These are phyloP conservation scores for Fonsecaea erecta DNA, from an alignment of 2,329 filamentous ascomycete species.

Conservation along the genomic window DNA sequence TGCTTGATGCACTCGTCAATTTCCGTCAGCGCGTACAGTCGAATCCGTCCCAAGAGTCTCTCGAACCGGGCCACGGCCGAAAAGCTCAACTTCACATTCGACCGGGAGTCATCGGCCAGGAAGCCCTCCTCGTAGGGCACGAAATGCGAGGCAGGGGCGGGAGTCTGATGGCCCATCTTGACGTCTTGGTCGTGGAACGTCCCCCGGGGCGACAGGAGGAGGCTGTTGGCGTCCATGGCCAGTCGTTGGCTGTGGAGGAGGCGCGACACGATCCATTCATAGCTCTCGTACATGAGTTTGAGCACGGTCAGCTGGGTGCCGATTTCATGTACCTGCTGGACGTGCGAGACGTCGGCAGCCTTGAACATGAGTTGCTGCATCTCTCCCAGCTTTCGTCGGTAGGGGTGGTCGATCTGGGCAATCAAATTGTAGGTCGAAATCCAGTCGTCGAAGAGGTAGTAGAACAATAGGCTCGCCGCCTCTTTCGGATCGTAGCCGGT, in stretches of 20 bases:
- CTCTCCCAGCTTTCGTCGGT: conserved; percentile 54
- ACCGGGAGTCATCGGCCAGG: conserved; percentile 17
- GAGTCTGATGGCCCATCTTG: neutral
- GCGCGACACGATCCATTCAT: conserved; percentile 66
- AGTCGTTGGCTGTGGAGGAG: conserved; percentile 58
- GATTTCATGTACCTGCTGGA: conserved; percentile 62
- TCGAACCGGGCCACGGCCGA: conserved; percentile 64
- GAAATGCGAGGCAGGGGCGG: conserved; percentile 11
- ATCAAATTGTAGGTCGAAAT: conserved; percentile 65
- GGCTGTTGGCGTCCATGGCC: conserved; percentile 8
- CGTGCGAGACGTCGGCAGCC: conserved; percentile 51
- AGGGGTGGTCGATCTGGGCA: conserved; percentile 60
- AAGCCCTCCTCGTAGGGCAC: conserved; percentile 10
- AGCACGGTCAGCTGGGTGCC: conserved; percentile 65
- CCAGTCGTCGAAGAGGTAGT: conserved; percentile 72
- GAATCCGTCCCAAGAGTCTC: conserved; percentile 64
- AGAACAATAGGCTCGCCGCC: conserved; percentile 66
- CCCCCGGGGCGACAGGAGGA: neutral
- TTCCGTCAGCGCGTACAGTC: conserved; percentile 66
- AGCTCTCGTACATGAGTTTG: conserved; percentile 66
- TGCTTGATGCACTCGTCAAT: conserved; percentile 69
- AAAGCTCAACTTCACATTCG: conserved; percentile 47
- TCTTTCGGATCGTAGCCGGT: conserved; percentile 47
- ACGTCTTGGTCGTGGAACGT: conserved; percentile 1
- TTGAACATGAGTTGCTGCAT: conserved; percentile 62